phyloP scores from a whole-genome alignment of 176 grass and related monocot genomes.

The Bothriochloa decipiens region DNA sequence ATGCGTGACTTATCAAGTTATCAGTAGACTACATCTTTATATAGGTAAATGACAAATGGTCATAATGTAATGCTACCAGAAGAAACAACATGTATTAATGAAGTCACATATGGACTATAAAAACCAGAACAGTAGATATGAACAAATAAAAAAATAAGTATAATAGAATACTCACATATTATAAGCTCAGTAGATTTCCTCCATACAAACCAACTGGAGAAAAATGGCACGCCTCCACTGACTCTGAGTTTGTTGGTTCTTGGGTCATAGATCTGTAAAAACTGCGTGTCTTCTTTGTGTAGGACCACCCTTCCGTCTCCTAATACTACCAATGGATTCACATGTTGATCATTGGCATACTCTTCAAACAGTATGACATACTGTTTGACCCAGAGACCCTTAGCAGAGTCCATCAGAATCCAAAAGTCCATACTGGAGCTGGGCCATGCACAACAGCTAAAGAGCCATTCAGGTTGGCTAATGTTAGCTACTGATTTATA shows the following conservation, averaged over 20 bases:
- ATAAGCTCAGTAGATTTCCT: neutral
- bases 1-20: neutral
- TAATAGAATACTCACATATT: neutral
- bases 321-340: slow-evolving; percentile 8
- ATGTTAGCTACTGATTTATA: neutral
- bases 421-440: slow-evolving; percentile 2
- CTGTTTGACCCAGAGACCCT: slow-evolving; percentile 5
- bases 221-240: neutral
- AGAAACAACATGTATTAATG: neutral
- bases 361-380: neutral
- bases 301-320: neutral
- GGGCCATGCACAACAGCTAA: neutral
- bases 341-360: neutral
- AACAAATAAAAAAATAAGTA: neutral
- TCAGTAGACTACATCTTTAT: neutral
- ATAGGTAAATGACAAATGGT: neutral
- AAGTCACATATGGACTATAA: neutral
- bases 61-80: neutral
- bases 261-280: slow-evolving; percentile 10
- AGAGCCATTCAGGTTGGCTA: neutral
- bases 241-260: neutral
- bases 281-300: too few species aligned
- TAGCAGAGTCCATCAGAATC: neutral
- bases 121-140: neutral
- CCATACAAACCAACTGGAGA: neutral